A percentile compares a stretch with the other conserved stretches of the same genome.
These are phyloP conservation scores for Podila epicladia DNA, from an alignment of 192 early-diverging fungal species.

Conservation along the genomic window DNA sequence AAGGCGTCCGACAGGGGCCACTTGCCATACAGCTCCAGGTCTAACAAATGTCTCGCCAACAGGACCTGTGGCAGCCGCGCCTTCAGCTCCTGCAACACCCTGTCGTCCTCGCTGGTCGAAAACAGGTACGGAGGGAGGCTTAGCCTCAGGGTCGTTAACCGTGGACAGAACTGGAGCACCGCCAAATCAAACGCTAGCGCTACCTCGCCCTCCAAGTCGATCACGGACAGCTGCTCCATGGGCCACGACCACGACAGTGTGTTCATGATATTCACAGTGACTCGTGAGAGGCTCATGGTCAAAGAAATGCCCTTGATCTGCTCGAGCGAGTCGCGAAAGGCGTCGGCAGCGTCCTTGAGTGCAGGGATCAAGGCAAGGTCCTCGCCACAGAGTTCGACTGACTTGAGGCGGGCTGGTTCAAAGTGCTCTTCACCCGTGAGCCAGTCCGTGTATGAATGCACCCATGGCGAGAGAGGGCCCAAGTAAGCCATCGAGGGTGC, in stretches of 20 bases:
- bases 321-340: slow-evolving; percentile 39
- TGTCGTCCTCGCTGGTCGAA: slow-evolving; percentile 34
- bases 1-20: slow-evolving; percentile 43
- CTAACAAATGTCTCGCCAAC: slow-evolving; percentile 22
- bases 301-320: slow-evolving; percentile 23
- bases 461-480: no score
- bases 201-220: slow-evolving; percentile 46
- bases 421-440: background rate
- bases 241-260: slow-evolving; percentile 30
- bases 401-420: slow-evolving; percentile 6
- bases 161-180: slow-evolving; percentile 19
- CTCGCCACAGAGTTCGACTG: slow-evolving; percentile 41
- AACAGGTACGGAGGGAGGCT: slow-evolving; percentile 37
- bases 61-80: slow-evolving; percentile 18
- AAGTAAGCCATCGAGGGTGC: no score
- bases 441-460: background rate
- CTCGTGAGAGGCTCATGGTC: background rate
- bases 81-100: slow-evolving; percentile 16
- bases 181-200: slow-evolving; percentile 28
- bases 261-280: background rate
- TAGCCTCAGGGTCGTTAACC: slow-evolving; percentile 13
- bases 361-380: slow-evolving; percentile 29
- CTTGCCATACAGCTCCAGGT: slow-evolving; percentile 33
- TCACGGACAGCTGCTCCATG: slow-evolving; percentile 6
- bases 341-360: slow-evolving; percentile 22